A percentile compares a stretch with the other conserved stretches of the same genome.
Evolutionary conservation across 257 asterid species (phyloP).

Genomic region (Primulina eburnea): DNA sequence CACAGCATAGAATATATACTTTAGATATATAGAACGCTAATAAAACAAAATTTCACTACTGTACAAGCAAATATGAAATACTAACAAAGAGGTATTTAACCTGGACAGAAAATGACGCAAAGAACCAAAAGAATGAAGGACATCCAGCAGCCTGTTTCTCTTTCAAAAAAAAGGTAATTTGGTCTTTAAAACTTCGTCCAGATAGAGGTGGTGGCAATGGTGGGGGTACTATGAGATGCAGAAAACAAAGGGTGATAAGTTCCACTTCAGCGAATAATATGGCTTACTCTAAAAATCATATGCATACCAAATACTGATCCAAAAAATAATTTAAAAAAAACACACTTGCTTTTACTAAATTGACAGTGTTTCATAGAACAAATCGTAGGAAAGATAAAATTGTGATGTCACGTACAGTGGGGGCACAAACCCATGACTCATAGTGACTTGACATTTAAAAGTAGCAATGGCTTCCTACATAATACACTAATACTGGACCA

Average conservation of each 20-base stretch:
- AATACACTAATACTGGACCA: no score
- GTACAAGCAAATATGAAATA: no score
- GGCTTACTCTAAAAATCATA: slow-evolving; percentile 4
- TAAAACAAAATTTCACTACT: no score
- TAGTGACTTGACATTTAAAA: no score
- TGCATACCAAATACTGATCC: no score
- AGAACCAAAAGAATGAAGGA: slow-evolving; percentile 83
- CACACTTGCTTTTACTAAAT: no score
- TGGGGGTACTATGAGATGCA: slow-evolving; percentile 72
- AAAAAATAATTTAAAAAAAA: not conserved
- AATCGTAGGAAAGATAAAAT: no score
- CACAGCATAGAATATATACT: slow-evolving; percentile 1
- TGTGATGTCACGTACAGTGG: no score
- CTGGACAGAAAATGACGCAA: slow-evolving; percentile 63
- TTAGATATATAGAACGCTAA: not conserved
- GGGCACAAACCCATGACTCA: no score
- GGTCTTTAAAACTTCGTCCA: slow-evolving; percentile 59
- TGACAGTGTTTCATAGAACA: no score
- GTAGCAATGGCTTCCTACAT: no score
- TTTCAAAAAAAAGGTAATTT: slow-evolving; percentile 58
- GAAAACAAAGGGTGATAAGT: slow-evolving; percentile 31
- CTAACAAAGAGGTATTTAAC: slow-evolving; percentile 37
- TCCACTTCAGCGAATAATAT: slow-evolving; percentile 16
- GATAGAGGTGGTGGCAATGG: slow-evolving; percentile 89
- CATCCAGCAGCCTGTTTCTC: slow-evolving; percentile 69